Evolutionary conservation across 306 rosid genomes (phyloP).

Genomic region (Comarum palustre): DNA sequence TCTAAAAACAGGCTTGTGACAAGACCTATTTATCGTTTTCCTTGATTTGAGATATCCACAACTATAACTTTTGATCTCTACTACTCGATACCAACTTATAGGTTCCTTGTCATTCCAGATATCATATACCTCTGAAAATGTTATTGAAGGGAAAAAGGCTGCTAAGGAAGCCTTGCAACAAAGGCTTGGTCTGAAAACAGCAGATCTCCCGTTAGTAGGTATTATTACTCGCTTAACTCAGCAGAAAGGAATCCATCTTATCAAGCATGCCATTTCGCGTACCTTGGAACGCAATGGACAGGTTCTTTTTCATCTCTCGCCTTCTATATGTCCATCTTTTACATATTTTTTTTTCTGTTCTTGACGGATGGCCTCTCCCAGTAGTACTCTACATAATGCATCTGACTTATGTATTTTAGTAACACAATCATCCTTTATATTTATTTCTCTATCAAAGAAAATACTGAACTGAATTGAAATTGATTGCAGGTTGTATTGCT

Average conservation of each 20-base stretch:
- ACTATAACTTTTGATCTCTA: background rate
- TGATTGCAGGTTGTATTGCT: constrained; percentile 78
- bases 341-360: background rate
- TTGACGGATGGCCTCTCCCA: background rate
- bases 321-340: background rate
- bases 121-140: constrained; percentile 83
- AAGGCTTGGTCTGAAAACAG: constrained; percentile 62
- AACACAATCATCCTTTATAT: background rate
- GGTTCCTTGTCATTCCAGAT: constrained; percentile 47
- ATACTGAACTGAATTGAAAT: constrained; percentile 4
- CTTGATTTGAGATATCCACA: constrained; percentile 3
- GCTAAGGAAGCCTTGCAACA: constrained; percentile 84
- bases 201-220: constrained; percentile 84
- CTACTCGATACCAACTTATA: constrained; percentile 5
- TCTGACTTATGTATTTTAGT: background rate
- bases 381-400: background rate
- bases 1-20: background rate
- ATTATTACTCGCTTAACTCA: constrained; percentile 83
- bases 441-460: constrained; percentile 1
- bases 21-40: background rate
- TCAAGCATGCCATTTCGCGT: constrained; percentile 77
- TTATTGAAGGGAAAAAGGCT: constrained; percentile 90
- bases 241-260: constrained; percentile 98
- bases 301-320: constrained; percentile 43
- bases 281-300: constrained; percentile 85